Evolutionary conservation across 176 grass and related monocot species (phyloP).

Genomic region (sorghum (Sorghum bicolor)): DNA sequence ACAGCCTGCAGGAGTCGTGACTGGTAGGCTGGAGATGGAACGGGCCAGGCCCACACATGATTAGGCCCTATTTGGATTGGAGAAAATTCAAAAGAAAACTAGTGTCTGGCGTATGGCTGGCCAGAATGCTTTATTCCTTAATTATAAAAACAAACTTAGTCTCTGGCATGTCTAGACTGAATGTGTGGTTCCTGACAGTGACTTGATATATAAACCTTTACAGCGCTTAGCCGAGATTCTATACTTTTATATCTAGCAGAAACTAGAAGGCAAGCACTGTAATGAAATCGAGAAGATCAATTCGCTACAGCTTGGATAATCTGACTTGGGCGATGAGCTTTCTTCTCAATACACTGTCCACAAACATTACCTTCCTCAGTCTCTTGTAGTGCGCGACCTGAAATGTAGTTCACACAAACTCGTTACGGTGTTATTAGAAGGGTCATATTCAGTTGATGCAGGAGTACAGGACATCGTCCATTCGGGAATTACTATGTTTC

Average conservation of each 20-base stretch:
- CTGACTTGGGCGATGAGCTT: slow-evolving; percentile 67
- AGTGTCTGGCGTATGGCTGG: too few relatives aligned
- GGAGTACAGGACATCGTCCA: too few relatives aligned
- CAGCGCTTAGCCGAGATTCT: neutral
- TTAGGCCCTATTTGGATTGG: too few relatives aligned
- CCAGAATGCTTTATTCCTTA: too few relatives aligned
- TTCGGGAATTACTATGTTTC: too few relatives aligned
- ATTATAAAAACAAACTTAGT: too few relatives aligned
- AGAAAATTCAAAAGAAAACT: too few relatives aligned
- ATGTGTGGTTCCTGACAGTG: neutral
- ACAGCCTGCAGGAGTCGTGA: too few relatives aligned
- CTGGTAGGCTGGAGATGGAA: too few relatives aligned
- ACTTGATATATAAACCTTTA: neutral
- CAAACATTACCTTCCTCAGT: slow-evolving; percentile 71
- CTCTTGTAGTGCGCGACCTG: slow-evolving; percentile 78
- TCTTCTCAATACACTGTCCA: slow-evolving; percentile 65
- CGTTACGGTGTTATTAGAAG: neutral
- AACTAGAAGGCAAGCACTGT: neutral
- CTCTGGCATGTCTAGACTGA: neutral
- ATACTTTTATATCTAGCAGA: neutral
- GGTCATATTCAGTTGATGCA: neutral
- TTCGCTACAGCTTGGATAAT: slow-evolving; percentile 68
- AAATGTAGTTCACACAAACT: slow-evolving; percentile 12
- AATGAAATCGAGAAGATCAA: neutral
- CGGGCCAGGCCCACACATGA: too few relatives aligned